Evolutionary conservation across 1,139 yeast species (phyloP), one percentile per base, ranked within the genome.

Genomic region (Pichia sp.): DNA sequence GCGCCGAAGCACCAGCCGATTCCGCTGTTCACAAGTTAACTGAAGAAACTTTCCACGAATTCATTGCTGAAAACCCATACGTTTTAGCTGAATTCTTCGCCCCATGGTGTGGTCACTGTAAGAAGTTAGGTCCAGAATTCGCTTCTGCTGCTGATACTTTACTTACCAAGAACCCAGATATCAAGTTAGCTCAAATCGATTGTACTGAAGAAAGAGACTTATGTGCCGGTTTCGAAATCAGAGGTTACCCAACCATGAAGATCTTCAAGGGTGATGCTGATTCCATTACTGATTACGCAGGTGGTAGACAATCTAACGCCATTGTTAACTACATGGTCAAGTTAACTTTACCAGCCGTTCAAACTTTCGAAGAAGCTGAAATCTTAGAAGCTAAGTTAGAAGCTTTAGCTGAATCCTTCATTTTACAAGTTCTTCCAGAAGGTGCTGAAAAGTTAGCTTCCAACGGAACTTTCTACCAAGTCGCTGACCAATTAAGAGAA

Each of bases 71-170:
- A 48, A 85, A 90, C 69, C 85, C 91, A 30, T 75, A 91, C 59
- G 95, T 90, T 22, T 75, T 93, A 58, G 93, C 96, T 34, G 98
- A 93, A 73, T 93, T 93, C 73, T 93, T 83, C 67, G 99, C 99
- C 28, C 98, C 99, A 65, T 93, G 99, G 99, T 93, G 99, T 76
- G 99, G 99, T 20, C 96, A 93, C 73, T 93, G 99, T 77, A 90
- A 93, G 76, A 81, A 81, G 52, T 76, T 93, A 58, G 98, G 93
- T 20, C 99, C 99, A 45, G 93, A 93, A 69, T 91, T 79, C 65
- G 79, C 85, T 57, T 69, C 77, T 61, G 99, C 98, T 45, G 97
- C 99, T 46, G 85, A 87, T 55, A 59, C 66, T 22, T 76, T 93
- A 64, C 78, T 77, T 56, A 81, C 76, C 42, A 70, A 85, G 54